A percentile compares a stretch with the other conserved stretches of the same genome.
These are phyloP conservation scores for Zymoseptoria ardabiliae DNA, from an alignment of 2,329 filamentous ascomycete genomes.

Conservation along the genomic window DNA sequence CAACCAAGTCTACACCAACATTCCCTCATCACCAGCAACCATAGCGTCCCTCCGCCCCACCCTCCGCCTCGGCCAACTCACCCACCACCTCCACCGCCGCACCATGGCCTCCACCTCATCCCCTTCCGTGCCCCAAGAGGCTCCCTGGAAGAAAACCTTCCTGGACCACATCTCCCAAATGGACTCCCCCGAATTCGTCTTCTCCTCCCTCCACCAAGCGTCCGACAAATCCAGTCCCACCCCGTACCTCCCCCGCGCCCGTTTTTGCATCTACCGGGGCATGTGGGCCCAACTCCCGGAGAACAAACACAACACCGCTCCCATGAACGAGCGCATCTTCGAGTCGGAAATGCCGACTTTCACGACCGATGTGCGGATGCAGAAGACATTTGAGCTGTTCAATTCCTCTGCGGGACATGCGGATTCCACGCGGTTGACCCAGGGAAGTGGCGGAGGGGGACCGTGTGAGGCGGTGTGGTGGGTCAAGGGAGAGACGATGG, in stretches of 20 bases:
- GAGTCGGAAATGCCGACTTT: slow-evolving; percentile 74
- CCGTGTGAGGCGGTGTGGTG: slow-evolving; percentile 80
- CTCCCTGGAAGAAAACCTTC: slow-evolving; percentile 48
- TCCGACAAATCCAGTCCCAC: slow-evolving; percentile 29
- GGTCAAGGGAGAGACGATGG: slow-evolving; percentile 55
- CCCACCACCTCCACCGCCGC: slow-evolving; percentile 24
- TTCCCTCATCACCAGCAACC: slow-evolving; percentile 15
- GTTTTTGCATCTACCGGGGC: slow-evolving; percentile 78
- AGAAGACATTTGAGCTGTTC: slow-evolving; percentile 68
- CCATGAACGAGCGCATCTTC: slow-evolving; percentile 62
- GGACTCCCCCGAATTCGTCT: slow-evolving; percentile 44
- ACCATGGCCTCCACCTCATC: slow-evolving; percentile 42
- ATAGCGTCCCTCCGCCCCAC: slow-evolving; percentile 27
- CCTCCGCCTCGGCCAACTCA: slow-evolving; percentile 34
- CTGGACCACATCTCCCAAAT: slow-evolving; percentile 43
- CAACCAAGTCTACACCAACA: background rate
- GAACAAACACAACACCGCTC: slow-evolving; percentile 65
- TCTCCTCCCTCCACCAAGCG: slow-evolving; percentile 42
- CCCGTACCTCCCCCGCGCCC: slow-evolving; percentile 49
- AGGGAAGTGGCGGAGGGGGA: slow-evolving; percentile 56
- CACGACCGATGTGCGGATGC: slow-evolving; percentile 83
- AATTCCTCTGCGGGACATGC: slow-evolving; percentile 43
- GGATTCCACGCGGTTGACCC: slow-evolving; percentile 34
- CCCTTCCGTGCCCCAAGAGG: slow-evolving; percentile 31
- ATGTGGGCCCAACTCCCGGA: slow-evolving; percentile 68